Evolutionary conservation across 2,329 filamentous ascomycete genomes (phyloP).

Genomic region (Aspergillus tanneri): DNA sequence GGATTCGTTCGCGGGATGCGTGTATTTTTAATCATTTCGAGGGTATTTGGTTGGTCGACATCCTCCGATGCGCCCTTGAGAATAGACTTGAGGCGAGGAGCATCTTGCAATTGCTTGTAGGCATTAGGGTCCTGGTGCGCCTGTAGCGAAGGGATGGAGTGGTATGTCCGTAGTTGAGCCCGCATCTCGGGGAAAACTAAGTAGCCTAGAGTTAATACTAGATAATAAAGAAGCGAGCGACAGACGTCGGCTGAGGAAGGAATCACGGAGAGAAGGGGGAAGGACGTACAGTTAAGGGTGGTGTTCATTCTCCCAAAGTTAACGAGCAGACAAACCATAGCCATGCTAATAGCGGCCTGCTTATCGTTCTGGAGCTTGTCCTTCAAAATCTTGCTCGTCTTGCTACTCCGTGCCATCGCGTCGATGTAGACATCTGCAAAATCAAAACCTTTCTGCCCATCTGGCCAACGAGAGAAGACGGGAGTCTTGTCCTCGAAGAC

Average conservation of each 20-base stretch:
- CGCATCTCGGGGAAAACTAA: constrained; percentile 98
- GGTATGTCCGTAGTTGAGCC: constrained; percentile 93
- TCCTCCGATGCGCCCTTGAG: constrained; percentile 96
- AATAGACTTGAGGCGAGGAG: constrained; percentile 92
- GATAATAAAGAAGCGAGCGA: neutral
- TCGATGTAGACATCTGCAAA: constrained; percentile 98
- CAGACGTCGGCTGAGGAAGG: neutral
- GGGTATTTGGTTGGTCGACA: constrained; percentile 74
- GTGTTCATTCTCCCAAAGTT: constrained; percentile 99
- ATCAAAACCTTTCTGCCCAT: constrained; percentile 67
- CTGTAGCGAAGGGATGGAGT: constrained; percentile 94
- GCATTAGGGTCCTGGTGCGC: constrained; percentile 91
- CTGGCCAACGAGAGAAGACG: constrained; percentile 91
- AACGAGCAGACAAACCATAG: constrained; percentile 96
- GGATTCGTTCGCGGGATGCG: constrained; percentile 83
- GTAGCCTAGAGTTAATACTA: constrained; percentile 5
- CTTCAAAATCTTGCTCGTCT: constrained; percentile 96
- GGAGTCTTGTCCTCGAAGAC: constrained; percentile 61
- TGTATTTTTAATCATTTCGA: constrained; percentile 74
- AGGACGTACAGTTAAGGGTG: constrained; percentile 80
- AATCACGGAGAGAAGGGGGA: constrained; percentile 5
- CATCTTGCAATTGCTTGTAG: constrained; percentile 97
- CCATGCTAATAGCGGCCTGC: constrained; percentile 93
- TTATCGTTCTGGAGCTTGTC: constrained; percentile 93
- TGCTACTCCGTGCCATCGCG: constrained; percentile 97